Base-by-base conservation (phyloP, 192 early-diverging fungal genomes). In the Ambispora gerdemannii region DNA sequence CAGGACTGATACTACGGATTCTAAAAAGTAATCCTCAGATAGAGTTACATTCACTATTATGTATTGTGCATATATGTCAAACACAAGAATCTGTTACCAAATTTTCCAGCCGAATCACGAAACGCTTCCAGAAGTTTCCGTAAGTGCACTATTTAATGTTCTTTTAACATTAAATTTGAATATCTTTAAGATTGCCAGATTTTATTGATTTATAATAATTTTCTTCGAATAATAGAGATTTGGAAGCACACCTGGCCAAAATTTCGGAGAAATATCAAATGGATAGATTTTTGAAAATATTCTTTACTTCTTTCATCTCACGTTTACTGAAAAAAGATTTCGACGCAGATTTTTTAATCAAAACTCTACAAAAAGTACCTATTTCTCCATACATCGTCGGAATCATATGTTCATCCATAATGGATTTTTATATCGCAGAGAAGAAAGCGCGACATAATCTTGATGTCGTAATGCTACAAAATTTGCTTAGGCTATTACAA, bases 11-110 rank as follows among this genome's bases (percentile, higher is more conserved):
- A 27, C 72, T 74, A 49, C 75, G 77, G 32, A 82, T 87, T 55
- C 73, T 77, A 15, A 58, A 73, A 10, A 69, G 74, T 53, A 50
- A 63, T 67, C 51, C 69, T 33, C 68, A 76, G n/a, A 24, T 66
- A 8, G 72, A 52, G 34, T 72, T 71, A 53, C 76, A 80, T 47
- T 72, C 72, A 66, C 36, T 86, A 2, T 75, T 87, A 27, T 76
- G 79, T 22, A 50, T 85, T 6, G 76, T 86, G 28, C 80, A 85
- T 61, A 33, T 88, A 24, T 81, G 75, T 50, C 85, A 87, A 66
- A 81, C 78, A 10, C 86, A 88, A 73, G 76, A 78, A 28, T 78
- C 63, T 10, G 77, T 82, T 30, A 66, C 72, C 0, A 50, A n/a
- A 19, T 52, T 80, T 32, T 64, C 77, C 3, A 73, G 76, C 4